These are phyloP conservation scores for Hondaea fermentalgiana DNA, from an alignment of 108 stramenopile genomes.

Conservation along the genomic window DNA sequence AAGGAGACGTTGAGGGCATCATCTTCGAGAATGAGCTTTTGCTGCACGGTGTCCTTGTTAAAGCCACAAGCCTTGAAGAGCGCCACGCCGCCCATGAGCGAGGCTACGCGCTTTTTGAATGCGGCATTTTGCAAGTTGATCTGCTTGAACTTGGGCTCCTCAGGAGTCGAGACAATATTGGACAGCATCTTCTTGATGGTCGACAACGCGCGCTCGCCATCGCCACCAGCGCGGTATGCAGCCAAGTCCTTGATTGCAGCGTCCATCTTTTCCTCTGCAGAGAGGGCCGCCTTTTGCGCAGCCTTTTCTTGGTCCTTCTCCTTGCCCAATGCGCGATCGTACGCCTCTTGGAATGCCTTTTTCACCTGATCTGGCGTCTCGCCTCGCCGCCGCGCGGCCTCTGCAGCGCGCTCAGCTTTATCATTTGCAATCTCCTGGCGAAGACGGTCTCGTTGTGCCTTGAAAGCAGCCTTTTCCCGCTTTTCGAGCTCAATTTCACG, in stretches of 20 bases:
- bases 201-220: slow-evolving; percentile 38
- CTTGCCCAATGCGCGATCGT: background rate
- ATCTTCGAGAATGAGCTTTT: slow-evolving; percentile 9
- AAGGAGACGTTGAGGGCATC: background rate
- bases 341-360: background rate
- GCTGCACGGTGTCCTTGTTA: slow-evolving; percentile 14
- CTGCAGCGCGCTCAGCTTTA: slow-evolving; percentile 42
- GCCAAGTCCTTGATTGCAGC: slow-evolving; percentile 32
- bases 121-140: slow-evolving; percentile 46
- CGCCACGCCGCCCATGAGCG: slow-evolving; percentile 17
- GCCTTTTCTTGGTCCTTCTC: background rate
- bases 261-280: slow-evolving; percentile 19
- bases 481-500: slow-evolving; percentile 25
- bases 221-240: slow-evolving; percentile 40
- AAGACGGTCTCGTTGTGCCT: slow-evolving; percentile 39
- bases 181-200: slow-evolving; percentile 37
- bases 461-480: slow-evolving; percentile 29
- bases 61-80: slow-evolving; percentile 33
- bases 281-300: background rate
- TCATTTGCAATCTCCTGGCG: slow-evolving; percentile 45
- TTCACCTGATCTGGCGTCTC: background rate
- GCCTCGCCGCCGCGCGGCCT: slow-evolving; percentile 36
- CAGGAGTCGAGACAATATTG: slow-evolving; percentile 33
- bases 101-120: slow-evolving; percentile 40
- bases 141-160: slow-evolving; percentile 42